Evolutionary conservation across 495 filamentous ascomycete species (phyloP), one percentile per base, ranked within the genome.

Genomic region (Penicillium chermesinum): DNA sequence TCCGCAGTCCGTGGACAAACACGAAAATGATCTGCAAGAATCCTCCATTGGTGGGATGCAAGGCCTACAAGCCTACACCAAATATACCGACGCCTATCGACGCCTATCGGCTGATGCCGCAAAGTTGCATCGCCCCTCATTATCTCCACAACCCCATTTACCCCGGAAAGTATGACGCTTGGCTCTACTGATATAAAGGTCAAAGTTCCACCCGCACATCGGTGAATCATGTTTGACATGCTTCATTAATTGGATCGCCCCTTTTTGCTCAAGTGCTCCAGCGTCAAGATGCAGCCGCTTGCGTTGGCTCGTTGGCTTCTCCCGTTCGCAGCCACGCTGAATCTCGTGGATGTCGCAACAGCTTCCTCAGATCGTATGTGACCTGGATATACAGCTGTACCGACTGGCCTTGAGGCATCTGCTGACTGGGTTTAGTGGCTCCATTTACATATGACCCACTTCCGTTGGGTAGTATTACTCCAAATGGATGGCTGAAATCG

Each of bases 401-500:
- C n/a, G n/a, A n/a, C n/a, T n/a, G n/a, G n/a, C n/a, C n/a, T n/a
- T n/a, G 25, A 30, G 5, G 25, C 34, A 21, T 34, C 32, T 40
- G 35, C 10, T 2, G 3, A 8, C 15, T 42, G n/a, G 30, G 1
- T 13, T 30, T 18, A 70, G 66, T 73, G 27, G 46, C 69, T 18
- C 69, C 74, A 32, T 67, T 70, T 18, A 55, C 55, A 18, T 71
- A 73, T 39, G 50, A 69, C 18, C 72, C 76, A 34, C 66, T 84
- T 7, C 74, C 81, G 1, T 64, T 84, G 7, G 81, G 82, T 19
- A 63, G 74, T 17, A 78, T 86, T 47, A 75, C 66, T 18, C 76
- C 82, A 7, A 55, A 63, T 38, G 82, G 81, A 34, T 86, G 83
- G 83, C 62, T 85, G n/a, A 61, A 69, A 38, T 73, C 79, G 46